These are phyloP conservation scores for Kwoniella shandongensis DNA, from an alignment of 768 basidiomycete species.

Conservation along the genomic window DNA sequence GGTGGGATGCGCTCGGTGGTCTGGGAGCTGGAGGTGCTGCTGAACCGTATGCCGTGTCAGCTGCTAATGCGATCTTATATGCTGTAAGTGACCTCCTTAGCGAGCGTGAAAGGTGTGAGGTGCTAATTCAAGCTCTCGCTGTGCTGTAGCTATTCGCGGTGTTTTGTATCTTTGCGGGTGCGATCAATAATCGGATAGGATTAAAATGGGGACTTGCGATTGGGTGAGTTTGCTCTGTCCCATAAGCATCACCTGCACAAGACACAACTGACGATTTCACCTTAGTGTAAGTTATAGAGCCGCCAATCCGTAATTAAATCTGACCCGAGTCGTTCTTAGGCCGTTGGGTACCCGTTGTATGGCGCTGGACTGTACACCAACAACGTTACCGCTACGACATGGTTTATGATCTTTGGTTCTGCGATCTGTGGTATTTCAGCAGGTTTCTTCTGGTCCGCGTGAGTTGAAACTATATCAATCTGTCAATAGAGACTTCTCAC, in stretches of 20 bases:
- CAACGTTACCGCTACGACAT: conserved; percentile 31
- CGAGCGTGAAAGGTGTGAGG: neutral
- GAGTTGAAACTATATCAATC: conserved; percentile 15
- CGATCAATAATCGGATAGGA: conserved; percentile 37
- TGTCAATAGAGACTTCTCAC: neutral
- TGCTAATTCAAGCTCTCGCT: too few relatives aligned
- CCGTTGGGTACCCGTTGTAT: conserved; percentile 41
- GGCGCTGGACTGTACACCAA: conserved; percentile 45
- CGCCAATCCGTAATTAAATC: too few relatives aligned
- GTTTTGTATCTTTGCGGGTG: conserved; percentile 32
- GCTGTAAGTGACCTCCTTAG: conserved; percentile 4
- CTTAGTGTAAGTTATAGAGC: conserved; percentile 1
- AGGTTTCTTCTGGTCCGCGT: conserved; percentile 42
- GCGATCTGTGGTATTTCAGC: conserved; percentile 41
- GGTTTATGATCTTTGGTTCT: conserved; percentile 46
- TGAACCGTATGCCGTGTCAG: conserved; percentile 35
- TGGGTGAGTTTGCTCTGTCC: conserved; percentile 22
- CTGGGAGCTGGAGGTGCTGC: conserved; percentile 36
- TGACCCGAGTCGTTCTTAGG: too few relatives aligned
- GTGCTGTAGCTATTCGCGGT: conserved; percentile 34
- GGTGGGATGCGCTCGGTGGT: conserved; percentile 40
- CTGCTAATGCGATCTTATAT: conserved; percentile 36
- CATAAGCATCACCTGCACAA: neutral
- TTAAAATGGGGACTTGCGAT: conserved; percentile 37
- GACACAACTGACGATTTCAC: neutral